These are phyloP conservation scores for Echeveria elegans DNA, from an alignment of 164 flowering plant species.

Conservation along the genomic window DNA sequence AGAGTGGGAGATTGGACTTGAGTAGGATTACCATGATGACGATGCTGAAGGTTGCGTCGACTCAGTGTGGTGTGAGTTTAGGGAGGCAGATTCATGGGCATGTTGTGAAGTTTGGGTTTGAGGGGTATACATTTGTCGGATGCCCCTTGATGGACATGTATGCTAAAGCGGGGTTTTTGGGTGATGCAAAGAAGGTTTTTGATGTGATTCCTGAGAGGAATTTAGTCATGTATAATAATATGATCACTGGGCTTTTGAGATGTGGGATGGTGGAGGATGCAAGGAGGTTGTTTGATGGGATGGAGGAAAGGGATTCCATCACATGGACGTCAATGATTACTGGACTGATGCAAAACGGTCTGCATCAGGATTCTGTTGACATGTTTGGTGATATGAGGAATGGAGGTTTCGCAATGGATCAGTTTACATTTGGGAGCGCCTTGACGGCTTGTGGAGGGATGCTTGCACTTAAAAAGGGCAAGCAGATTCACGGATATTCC, in stretches of 20 bases:
- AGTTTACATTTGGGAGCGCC: conserved; percentile 68
- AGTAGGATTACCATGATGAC: conserved; percentile 47
- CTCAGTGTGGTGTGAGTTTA: conserved; percentile 21
- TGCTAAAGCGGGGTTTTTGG: conserved; percentile 31
- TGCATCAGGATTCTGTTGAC: too few species aligned
- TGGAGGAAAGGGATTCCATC: conserved; percentile 52
- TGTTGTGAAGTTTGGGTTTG: conserved; percentile 42
- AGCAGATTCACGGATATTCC: conserved; percentile 54
- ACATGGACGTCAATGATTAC: conserved; percentile 79
- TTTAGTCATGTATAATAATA: conserved; percentile 42
- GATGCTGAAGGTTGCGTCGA: conserved; percentile 34
- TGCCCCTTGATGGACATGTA: conserved; percentile 55
- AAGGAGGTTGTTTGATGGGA: conserved; percentile 27
- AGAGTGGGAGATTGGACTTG: conserved; percentile 27
- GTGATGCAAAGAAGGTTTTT: conserved; percentile 41
- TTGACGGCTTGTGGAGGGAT: conserved; percentile 77
- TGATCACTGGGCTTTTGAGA: conserved; percentile 40
- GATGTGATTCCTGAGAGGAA: conserved; percentile 34
- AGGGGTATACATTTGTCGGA: conserved; percentile 37
- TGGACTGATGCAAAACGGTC: too few species aligned
- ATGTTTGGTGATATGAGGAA: too few species aligned
- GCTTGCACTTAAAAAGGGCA: conserved; percentile 48
- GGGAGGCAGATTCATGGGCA: conserved; percentile 55
- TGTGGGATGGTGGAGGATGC: conserved; percentile 41
- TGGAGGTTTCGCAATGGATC: conserved; percentile 8